Evolutionary conservation across 768 basidiomycete species (phyloP).

Genomic region (Lepiota venenata): DNA sequence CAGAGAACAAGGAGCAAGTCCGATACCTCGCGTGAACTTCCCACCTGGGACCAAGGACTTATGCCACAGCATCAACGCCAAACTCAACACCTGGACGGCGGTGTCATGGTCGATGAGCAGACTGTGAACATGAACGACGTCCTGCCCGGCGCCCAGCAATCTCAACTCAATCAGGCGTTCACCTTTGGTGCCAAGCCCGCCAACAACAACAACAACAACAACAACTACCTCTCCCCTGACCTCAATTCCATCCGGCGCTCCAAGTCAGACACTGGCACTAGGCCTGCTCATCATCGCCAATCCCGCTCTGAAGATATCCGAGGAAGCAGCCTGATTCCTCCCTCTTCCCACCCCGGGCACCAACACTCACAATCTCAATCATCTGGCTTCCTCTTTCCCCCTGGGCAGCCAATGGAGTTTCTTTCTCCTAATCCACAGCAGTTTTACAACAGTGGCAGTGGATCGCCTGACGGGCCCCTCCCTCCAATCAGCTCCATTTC

Average conservation of each 20-base stretch:
- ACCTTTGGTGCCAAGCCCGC: conserved; percentile 27
- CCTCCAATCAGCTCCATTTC: conserved; percentile 20
- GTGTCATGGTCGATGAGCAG: conserved; percentile 17
- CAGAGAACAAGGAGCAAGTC: conserved; percentile 54
- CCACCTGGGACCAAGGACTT: conserved; percentile 43
- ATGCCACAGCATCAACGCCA: conserved; percentile 23
- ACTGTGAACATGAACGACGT: conserved; percentile 39
- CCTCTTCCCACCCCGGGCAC: conserved; percentile 1
- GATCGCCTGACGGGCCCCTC: conserved; percentile 10
- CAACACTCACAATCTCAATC: conserved; percentile 10
- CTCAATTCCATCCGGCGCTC: conserved; percentile 41
- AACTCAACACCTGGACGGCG: conserved; percentile 16
- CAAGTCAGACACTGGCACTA: conserved; percentile 42
- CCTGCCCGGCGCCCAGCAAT: conserved; percentile 25
- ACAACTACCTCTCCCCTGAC: conserved; percentile 32
- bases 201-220: conserved; percentile 6
- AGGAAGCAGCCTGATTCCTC: conserved; percentile 3
- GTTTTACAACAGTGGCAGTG: conserved; percentile 3
- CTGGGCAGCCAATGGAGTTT: conserved; percentile 13
- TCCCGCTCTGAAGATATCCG: conserved; percentile 63
- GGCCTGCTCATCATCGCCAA: conserved; percentile 43
- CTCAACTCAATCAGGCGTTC: conserved; percentile 17
- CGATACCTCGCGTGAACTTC: conserved; percentile 54
- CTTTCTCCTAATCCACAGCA: conserved; percentile 17
- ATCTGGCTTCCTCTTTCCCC: conserved; percentile 13